phyloP scores from a whole-genome alignment of 768 basidiomycete species.

The Boletus fagicola region DNA sequence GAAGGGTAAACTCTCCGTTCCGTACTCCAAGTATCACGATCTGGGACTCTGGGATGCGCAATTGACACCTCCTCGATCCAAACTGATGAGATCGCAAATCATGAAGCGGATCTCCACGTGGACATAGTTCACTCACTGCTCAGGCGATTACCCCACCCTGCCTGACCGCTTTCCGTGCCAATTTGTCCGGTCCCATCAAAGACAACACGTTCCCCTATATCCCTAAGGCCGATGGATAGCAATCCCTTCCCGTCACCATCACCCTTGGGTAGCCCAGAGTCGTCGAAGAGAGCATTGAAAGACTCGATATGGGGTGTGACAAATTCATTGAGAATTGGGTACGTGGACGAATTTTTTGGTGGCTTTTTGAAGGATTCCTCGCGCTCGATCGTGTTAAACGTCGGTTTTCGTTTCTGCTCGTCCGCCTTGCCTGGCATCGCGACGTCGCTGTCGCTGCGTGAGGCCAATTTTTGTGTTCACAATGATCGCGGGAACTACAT shows the following conservation, averaged over 20 bases:
- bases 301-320: conserved; percentile 93
- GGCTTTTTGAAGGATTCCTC: conserved; percentile 80
- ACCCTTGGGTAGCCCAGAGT: conserved; percentile 72
- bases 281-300: conserved; percentile 96
- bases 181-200: conserved; percentile 72
- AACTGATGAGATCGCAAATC: conserved; percentile 49
- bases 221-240: conserved; percentile 71
- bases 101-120: conserved; percentile 8
- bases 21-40: conserved; percentile 69
- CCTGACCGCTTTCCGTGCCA: conserved; percentile 50
- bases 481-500: conserved; percentile 24
- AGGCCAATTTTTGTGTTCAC: conserved; percentile 9
- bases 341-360: conserved; percentile 60
- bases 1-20: conserved; percentile 84
- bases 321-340: conserved; percentile 87
- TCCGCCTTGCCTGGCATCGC: conserved; percentile 53
- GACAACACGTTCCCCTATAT: conserved; percentile 89
- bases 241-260: conserved; percentile 80
- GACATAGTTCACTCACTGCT: conserved; percentile 55
- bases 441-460: not conserved
- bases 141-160: conserved; percentile 80
- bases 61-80: conserved; percentile 87
- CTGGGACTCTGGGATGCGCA: conserved; percentile 81
- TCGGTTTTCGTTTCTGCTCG: conserved; percentile 42
- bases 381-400: conserved; percentile 79